phyloP scores from a whole-genome alignment of 1,284 basidiomycete species.

The Rhodotorula sp. region DNA sequence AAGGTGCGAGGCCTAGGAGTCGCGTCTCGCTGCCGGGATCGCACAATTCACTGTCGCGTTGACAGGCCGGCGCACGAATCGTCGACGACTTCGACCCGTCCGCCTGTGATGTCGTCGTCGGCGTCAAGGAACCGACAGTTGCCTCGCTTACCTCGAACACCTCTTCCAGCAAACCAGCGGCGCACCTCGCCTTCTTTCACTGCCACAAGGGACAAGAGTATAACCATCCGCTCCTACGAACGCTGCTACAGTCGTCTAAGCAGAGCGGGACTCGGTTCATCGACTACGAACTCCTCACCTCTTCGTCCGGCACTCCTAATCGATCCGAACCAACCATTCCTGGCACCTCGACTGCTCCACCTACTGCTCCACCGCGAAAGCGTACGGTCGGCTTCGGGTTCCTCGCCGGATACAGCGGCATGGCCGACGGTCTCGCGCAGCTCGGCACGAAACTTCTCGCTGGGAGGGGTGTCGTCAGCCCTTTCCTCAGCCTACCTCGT shows the following conservation, averaged over 20 bases:
- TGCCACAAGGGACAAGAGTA: constrained; percentile 80
- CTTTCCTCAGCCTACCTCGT: constrained; percentile 60
- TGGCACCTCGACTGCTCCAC: background rate
- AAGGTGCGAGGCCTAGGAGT: constrained; percentile 56
- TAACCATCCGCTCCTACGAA: constrained; percentile 74
- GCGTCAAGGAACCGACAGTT: constrained; percentile 73
- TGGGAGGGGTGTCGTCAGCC: constrained; percentile 71
- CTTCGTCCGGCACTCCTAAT: background rate
- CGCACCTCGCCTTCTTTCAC: constrained; percentile 85
- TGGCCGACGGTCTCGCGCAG: constrained; percentile 72
- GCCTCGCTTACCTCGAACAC: constrained; percentile 1
- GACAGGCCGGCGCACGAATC: constrained; percentile 71
- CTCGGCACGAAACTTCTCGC: constrained; percentile 71
- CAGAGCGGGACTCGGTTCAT: constrained; percentile 59
- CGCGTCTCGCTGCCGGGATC: background rate
- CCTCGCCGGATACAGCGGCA: constrained; percentile 82
- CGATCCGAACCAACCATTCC: constrained; percentile 54
- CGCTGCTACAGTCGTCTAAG: constrained; percentile 52
- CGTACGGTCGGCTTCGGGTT: constrained; percentile 83
- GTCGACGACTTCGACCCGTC: constrained; percentile 56
- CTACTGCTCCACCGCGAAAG: constrained; percentile 49
- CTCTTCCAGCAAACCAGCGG: constrained; percentile 56
- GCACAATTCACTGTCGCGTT: background rate
- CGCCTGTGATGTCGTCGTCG: constrained; percentile 64
- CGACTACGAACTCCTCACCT: constrained; percentile 78